Percentiles rank a stretch among this genome's conserved stretches.
Conservation (phyloP, 768 basidiomycete species). For the Panaeolus cyanescens region DNA sequence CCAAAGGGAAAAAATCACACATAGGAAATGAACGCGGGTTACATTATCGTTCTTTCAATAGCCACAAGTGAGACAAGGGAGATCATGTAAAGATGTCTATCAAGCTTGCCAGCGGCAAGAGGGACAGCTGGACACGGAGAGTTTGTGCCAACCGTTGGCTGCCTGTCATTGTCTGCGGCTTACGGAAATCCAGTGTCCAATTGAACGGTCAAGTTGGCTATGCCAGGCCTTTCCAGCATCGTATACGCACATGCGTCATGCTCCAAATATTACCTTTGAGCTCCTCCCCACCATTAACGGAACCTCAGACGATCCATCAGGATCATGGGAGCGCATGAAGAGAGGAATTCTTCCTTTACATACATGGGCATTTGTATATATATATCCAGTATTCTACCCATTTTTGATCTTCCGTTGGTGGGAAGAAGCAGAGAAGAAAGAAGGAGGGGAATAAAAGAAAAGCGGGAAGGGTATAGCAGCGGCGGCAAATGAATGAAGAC, state of each 20-base stretch:
- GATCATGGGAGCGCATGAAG: neutral
- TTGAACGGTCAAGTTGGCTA: neutral
- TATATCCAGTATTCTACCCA: constrained; percentile 3
- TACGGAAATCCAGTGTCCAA: neutral
- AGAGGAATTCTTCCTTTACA: constrained; percentile 2
- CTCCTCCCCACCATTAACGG: neutral
- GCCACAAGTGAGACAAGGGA: neutral
- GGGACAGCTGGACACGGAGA: neutral
- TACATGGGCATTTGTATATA: constrained; percentile 4
- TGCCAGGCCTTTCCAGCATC: too few relatives aligned
- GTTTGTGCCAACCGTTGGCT: neutral
- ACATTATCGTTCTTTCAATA: neutral
- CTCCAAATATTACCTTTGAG: neutral
- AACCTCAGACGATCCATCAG: neutral
- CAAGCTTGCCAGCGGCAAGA: constrained; percentile 1
- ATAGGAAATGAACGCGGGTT: neutral
- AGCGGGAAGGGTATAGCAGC: constrained; percentile 1
- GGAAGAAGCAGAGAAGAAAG: neutral
- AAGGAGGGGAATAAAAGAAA: neutral
- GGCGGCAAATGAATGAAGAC: neutral
- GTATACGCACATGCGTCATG: neutral
- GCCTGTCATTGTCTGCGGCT: neutral
- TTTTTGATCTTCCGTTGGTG: neutral
- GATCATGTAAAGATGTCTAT: constrained; percentile 2
- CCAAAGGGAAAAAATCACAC: neutral